Evolutionary conservation across 345 rosid genomes (phyloP).

Genomic region (Moricandia arvensis): DNA sequence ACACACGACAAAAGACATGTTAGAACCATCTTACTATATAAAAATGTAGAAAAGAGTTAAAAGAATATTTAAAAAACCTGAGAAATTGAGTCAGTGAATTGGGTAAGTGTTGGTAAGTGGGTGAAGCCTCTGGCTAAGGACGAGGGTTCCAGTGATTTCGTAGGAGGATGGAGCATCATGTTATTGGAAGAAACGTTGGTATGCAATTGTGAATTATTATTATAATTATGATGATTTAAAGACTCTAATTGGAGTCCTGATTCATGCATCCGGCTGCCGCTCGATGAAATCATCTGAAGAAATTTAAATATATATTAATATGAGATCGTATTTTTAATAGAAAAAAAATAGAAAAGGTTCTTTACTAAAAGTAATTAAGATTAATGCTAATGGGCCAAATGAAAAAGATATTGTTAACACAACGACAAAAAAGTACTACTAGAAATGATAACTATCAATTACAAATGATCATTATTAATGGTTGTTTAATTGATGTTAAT

Average conservation of each 20-base stretch:
- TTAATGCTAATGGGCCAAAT: conserved; percentile 5
- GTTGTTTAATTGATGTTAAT: conserved; percentile 26
- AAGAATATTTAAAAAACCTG: conserved; percentile 41
- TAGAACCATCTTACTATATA: background rate
- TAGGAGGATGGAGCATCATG: conserved; percentile 26
- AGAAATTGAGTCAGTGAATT: conserved; percentile 46
- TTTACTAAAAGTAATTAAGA: background rate
- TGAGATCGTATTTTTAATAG: background rate
- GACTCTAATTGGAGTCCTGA: conserved; percentile 49
- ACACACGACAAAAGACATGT: background rate
- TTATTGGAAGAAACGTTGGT: conserved; percentile 40
- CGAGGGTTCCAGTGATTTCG: conserved; percentile 43
- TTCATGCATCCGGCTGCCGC: conserved; percentile 47
- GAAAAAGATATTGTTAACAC: conserved; percentile 1
- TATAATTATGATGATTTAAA: conserved; percentile 32
- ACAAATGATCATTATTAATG: background rate
- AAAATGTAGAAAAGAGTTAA: background rate
- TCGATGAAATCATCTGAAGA: conserved; percentile 38
- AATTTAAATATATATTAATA: conserved; percentile 27
- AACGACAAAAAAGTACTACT: conserved; percentile 11
- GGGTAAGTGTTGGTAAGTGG: conserved; percentile 53
- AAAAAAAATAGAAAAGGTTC: conserved; percentile 13
- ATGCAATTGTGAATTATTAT: conserved; percentile 34
- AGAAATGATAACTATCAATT: background rate
- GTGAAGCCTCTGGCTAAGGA: conserved; percentile 25